A percentile compares a stretch with the other conserved stretches of the same genome.
Evolutionary conservation across 768 basidiomycete genomes (phyloP).

Genomic region (Suillus variegatus): DNA sequence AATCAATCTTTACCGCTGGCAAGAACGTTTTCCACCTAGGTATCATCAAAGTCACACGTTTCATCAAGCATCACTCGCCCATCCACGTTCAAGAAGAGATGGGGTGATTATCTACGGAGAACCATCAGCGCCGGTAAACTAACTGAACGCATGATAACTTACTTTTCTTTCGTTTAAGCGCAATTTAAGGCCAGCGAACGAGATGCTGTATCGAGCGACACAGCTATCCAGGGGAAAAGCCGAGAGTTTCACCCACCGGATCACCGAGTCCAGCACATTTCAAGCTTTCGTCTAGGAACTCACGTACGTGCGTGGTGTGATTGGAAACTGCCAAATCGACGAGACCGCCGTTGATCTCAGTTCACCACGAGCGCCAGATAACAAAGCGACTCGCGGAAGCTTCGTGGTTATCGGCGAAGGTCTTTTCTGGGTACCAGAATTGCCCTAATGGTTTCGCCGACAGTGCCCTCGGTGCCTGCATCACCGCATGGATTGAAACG

Average conservation of each 20-base stretch:
- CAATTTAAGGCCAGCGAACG: constrained; percentile 41
- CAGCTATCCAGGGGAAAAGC: not conserved
- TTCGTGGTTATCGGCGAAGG: constrained; percentile 51
- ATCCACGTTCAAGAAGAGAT: constrained; percentile 19
- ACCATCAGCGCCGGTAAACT: not conserved
- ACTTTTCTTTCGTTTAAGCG: constrained; percentile 20
- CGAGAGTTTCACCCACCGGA: constrained; percentile 21
- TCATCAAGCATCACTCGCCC: constrained; percentile 21
- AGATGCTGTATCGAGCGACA: constrained; percentile 29
- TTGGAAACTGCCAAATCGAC: constrained; percentile 19
- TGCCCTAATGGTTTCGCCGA: constrained; percentile 44
- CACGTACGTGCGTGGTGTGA: constrained; percentile 40
- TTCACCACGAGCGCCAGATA: not conserved
- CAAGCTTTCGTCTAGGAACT: constrained; percentile 38
- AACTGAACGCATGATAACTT: not conserved
- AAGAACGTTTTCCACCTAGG: constrained; percentile 28
- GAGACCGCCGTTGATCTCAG: constrained; percentile 6
- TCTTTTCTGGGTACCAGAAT: constrained; percentile 49
- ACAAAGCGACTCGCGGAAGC: constrained; percentile 32
- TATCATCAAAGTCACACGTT: constrained; percentile 34
- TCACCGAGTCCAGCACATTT: constrained; percentile 40
- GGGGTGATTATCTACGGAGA: constrained; percentile 13
- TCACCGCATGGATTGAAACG: not conserved
- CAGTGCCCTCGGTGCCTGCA: constrained; percentile 40
- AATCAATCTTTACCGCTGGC: constrained; percentile 43